Base-by-base conservation (phyloP, 495 filamentous ascomycete species). In the Daldinia caldariorum region DNA sequence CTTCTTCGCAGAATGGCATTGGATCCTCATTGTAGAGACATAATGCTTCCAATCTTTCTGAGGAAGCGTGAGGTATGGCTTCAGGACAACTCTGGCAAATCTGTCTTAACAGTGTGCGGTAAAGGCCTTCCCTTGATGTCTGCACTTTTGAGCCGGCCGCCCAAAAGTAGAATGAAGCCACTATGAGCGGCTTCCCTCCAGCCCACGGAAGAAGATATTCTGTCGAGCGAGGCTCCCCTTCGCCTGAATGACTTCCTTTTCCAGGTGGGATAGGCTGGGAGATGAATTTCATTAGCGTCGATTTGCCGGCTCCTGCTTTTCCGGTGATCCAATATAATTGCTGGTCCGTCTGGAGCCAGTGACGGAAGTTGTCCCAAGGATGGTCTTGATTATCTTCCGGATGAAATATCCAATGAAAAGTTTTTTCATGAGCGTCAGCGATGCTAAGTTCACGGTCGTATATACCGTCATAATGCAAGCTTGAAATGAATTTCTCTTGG, bases 71-170 rank as follows among this genome's bases (percentile, higher is more conserved):
- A 20, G 47, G 47, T 26, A 26, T 51, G 47, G 12, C 47, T 7
- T 51, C 47, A 8, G 47, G 47, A 6, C 22, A 51, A 12, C 16
- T 22, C 22, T 51, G 1, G 47, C 16, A 12, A 51, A 74, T 50
- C 18, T 74, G 63, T 13, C 34, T 16, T 7, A 78, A 59, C 1
- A 78, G 31, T 3, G 60, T 58, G 0, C 69, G 58, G 29, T 70
- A 51, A 20, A 78, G 39, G 8, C 69, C 74, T 6, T 60, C 59
- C 18, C 69, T 41, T 0, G 74, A 76, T 34, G 34, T 47, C n/a
- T 78, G 69, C 6, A 73, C 61, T 16, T 37, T 54, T 26, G 26
- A 26, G 26, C 26, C 26, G 26, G 26, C 26, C 26, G 26, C 26
- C 26, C 26, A 26, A 26, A 26, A 26, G 26, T 26, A 26, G 26